Conservation (phyloP, 2,329 filamentous ascomycete species). For the Penicillium sp. region DNA sequence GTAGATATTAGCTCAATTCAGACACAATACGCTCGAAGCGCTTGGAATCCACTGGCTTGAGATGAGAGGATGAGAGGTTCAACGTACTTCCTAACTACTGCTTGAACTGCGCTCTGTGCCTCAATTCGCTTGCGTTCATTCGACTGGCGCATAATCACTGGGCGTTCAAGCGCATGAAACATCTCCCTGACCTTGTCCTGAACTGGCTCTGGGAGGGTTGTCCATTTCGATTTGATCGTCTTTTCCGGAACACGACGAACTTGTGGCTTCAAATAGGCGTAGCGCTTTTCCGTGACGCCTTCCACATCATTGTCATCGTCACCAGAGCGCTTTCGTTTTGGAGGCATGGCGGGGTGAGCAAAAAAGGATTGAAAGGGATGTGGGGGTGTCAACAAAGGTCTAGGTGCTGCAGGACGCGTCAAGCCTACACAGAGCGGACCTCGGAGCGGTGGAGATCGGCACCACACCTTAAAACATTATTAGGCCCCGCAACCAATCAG, state of each 20-base stretch:
- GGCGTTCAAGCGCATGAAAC: slow-evolving; percentile 43
- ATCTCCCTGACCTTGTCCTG: slow-evolving; percentile 46
- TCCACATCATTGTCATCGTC: slow-evolving; percentile 18
- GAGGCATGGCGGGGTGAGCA: slow-evolving; percentile 21
- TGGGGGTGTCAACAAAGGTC: background rate
- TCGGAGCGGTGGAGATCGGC: slow-evolving; percentile 2
- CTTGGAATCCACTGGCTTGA: background rate
- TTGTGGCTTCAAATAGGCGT: slow-evolving; percentile 42
- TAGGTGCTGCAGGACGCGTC: slow-evolving; percentile 13
- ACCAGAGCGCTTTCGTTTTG: slow-evolving; percentile 30
- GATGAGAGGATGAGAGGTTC: background rate
- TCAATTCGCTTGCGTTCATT: slow-evolving; percentile 46
- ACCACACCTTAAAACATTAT: background rate
- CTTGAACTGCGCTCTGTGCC: slow-evolving; percentile 42
- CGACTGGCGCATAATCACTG: slow-evolving; percentile 44
- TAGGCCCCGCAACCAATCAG: background rate
- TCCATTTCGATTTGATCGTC: slow-evolving; percentile 49
- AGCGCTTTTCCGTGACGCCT: slow-evolving; percentile 28
- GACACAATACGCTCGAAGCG: background rate
- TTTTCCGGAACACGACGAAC: slow-evolving; percentile 44
- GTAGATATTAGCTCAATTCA: background rate
- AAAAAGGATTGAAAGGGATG: background rate
- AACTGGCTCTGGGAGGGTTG: slow-evolving; percentile 42
- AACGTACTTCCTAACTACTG: slow-evolving; percentile 45
- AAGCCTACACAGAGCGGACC: slow-evolving; percentile 18